Conservation (phyloP, 441 rosid species). For the Melastoma candidum region DNA sequence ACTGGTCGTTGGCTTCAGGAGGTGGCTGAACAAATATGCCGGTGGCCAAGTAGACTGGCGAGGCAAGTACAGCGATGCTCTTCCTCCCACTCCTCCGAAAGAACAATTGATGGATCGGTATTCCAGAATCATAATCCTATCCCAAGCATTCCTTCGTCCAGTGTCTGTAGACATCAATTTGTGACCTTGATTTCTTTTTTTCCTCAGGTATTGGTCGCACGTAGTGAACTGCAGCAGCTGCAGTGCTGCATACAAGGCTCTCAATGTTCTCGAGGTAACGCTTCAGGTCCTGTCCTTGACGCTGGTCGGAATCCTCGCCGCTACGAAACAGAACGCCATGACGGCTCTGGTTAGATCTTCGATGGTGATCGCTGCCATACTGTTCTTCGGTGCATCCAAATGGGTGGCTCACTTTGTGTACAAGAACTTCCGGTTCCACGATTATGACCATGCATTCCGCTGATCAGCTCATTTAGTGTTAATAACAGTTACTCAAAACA, state of each 20-base stretch:
- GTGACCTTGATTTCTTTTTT: too few relatives aligned
- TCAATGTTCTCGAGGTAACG: constrained; percentile 44
- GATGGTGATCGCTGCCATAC: constrained; percentile 37
- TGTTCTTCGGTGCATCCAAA: constrained; percentile 66
- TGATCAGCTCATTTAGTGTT: constrained; percentile 11
- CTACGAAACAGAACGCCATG: constrained; percentile 31
- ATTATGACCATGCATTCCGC: constrained; percentile 71
- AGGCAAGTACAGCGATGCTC: constrained; percentile 53
- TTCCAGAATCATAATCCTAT: not conserved
- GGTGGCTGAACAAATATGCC: constrained; percentile 69
- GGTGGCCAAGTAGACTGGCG: constrained; percentile 66
- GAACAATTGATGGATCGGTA: constrained; percentile 88
- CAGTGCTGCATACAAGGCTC: constrained; percentile 46
- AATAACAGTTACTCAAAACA: too few relatives aligned
- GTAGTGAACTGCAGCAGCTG: constrained; percentile 83
- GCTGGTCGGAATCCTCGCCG: constrained; percentile 51
- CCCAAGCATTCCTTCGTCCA: not conserved
- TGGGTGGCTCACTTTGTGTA: constrained; percentile 65
- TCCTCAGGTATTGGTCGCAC: constrained; percentile 75
- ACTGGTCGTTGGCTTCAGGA: constrained; percentile 65
- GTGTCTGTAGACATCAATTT: too few relatives aligned
- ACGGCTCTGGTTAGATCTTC: constrained; percentile 32
- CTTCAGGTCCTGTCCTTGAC: constrained; percentile 51
- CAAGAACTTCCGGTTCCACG: constrained; percentile 73
- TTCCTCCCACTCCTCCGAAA: constrained; percentile 71